Evolutionary conservation across 176 grass and related monocot genomes (phyloP), one percentile per base, ranked within the genome.

Genomic region (Thalia dealbata): DNA sequence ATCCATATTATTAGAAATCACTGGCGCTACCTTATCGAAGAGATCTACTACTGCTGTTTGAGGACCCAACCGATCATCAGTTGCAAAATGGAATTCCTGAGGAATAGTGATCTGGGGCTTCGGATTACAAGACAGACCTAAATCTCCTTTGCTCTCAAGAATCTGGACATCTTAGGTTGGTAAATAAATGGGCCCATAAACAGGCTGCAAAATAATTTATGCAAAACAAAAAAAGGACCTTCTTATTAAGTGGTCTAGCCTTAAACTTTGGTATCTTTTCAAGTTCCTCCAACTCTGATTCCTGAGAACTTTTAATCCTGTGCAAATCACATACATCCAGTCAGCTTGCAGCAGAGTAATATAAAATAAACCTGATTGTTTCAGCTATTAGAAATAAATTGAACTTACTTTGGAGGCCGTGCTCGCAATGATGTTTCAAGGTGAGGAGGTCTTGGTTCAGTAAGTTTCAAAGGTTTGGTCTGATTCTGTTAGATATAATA

Each of bases 231-330:
- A 45, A 30, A 59, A 76, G 72, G 25, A 95, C 95, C 90, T 87
- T 99, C 84, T 66, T 99, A 64, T 95, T 87, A 27, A 99, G 69
- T 74, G 88, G 88, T 69, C 79, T 93, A 72, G 95, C 95, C 83
- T 91, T 95, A 69, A 99, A 99, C 71, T 84, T 93, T 63, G 95
- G 85, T 60, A 86, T 91, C 56, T 87, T 99, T 77, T 91, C 85
- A 46, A 99, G 75, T 82, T 91, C 90, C 77, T 95, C 95, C 48
- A 91, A 75, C 75, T 99, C 90, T 61, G 89, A 74, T 64, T 99
- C 95, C 82, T 87, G 81, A 85, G 85, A 83, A 78, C 95, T 89
- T 81, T 88, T 95, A 55, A 83, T 86, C 73, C 95, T 99, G 81
- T 78, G 75, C 24, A n/a, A n/a, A 21, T 19, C 1, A 76, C 16